Evolutionary conservation across 2,329 filamentous ascomycete species (phyloP), one percentile per base, ranked within the genome.

Genomic region (Penicillium sp.): DNA sequence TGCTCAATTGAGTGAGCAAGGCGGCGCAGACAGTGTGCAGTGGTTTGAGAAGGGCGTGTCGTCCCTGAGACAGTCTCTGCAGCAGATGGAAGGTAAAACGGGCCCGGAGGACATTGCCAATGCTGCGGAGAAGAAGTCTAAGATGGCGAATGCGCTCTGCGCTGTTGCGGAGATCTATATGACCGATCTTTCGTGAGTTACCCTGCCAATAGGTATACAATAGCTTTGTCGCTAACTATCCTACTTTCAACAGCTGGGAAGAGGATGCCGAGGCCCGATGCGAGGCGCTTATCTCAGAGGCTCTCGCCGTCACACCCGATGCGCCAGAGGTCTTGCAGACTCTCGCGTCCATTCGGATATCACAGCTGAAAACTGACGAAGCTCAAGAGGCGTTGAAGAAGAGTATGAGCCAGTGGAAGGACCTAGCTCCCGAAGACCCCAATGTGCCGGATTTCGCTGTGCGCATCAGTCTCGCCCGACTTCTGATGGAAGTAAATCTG

Each of bases 81-180:
- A 82, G 58, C 71, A 70, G 11, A 69, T 91, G 16, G 79, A 82
- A 54, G 77, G 75, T 47, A 72, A 70, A 26, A 54, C 68, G 49
- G 61, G 67, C 53, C 46, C 68, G 13, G 51, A 69, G 53, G 58
- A 70, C 31, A 55, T 63, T 20, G 51, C 72, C 20, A 60, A 74
- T 28, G 42, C 82, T 32, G 78, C 84, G 23, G 87, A 89, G 68
- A 87, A 88, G 74, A 85, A 85, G 66, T 76, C 77, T 55, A 93
- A 93, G 69, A 77, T 97, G 28, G 88, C 89, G 2, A 89, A 89
- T 58, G 88, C 90, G n/a, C 78, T 98, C 28, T 98, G 94, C 69
- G 89, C 87, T 23, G 88, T 97, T 50, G 84, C 88, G 6, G 93
- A 98, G 73, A 89, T 98, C 40, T 98, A 96, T 75, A 98, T 98